phyloP scores from a whole-genome alignment of 257 asterid species.

The Salvia miltiorrhiza region DNA sequence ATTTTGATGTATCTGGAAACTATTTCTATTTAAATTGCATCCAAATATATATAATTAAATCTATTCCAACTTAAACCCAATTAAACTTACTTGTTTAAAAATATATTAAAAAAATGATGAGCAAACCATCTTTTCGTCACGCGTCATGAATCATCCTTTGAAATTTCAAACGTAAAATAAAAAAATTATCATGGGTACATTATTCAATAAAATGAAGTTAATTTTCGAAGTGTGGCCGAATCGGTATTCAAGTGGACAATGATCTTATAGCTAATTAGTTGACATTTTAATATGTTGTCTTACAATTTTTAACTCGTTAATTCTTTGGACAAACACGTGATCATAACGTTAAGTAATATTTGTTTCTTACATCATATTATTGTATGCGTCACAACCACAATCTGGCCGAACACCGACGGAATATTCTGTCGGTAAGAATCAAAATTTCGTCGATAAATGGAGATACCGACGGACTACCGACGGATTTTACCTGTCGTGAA shows the following conservation, averaged over 20 bases:
- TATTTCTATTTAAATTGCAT: too few species aligned
- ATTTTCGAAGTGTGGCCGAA: background rate
- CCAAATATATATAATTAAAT: too few species aligned
- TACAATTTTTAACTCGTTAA: background rate
- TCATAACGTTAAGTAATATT: background rate
- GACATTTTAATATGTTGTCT: background rate
- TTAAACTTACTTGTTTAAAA: too few species aligned
- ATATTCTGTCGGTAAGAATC: too few species aligned
- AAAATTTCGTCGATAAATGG: too few species aligned
- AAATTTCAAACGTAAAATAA: background rate
- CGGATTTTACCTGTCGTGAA: too few species aligned
- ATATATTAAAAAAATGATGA: too few species aligned
- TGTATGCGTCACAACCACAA: background rate
- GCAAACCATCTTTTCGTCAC: too few species aligned
- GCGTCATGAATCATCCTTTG: background rate
- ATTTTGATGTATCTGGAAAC: too few species aligned
- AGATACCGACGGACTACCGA: too few species aligned
- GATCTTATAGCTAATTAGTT: background rate
- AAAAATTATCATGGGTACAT: background rate
- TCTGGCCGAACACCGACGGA: too few species aligned
- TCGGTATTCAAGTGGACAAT: background rate
- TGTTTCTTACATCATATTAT: background rate
- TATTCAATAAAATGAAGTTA: background rate
- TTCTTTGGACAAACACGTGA: background rate
- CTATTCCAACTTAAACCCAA: too few species aligned